Evolutionary conservation across 106 monocot species (phyloP).

Genomic region (Apostasia shenzhenica): DNA sequence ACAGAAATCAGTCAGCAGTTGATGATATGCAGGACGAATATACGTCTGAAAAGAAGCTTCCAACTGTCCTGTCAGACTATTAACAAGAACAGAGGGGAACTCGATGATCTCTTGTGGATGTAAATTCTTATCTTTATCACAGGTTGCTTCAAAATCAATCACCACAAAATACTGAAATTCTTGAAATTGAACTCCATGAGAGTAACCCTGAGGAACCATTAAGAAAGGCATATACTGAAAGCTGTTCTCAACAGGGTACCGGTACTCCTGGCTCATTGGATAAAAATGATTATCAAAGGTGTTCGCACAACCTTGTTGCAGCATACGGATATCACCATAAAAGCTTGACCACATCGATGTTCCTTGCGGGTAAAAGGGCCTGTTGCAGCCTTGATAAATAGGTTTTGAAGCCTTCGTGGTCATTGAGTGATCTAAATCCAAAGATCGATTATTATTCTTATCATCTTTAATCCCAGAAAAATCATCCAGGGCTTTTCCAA

Average conservation of each 20-base stretch:
- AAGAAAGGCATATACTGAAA: slow-evolving; percentile 49
- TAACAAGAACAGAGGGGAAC: slow-evolving; percentile 92
- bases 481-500: slow-evolving; percentile 28
- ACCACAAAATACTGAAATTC: slow-evolving; percentile 98
- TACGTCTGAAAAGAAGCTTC: slow-evolving; percentile 93
- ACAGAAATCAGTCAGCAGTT: slow-evolving; percentile 88
- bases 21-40: slow-evolving; percentile 71
- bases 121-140: slow-evolving; percentile 73
- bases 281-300: slow-evolving; percentile 36
- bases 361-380: slow-evolving; percentile 43
- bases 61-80: slow-evolving; percentile 75
- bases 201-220: slow-evolving; percentile 50
- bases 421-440: slow-evolving; percentile 17
- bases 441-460: slow-evolving; percentile 8
- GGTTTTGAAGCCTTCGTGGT: slow-evolving; percentile 27
- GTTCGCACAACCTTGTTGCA: slow-evolving; percentile 31
- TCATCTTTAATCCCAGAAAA: slow-evolving; percentile 37
- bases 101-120: slow-evolving; percentile 95
- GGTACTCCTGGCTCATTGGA: slow-evolving; percentile 31
- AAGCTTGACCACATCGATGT: slow-evolving; percentile 23
- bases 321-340: slow-evolving; percentile 36
- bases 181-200: slow-evolving; percentile 51
- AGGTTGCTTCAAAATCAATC: slow-evolving; percentile 96
- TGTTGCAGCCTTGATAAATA: slow-evolving; percentile 29
- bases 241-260: slow-evolving; percentile 46